Base-by-base conservation (phyloP, 257 asterid species). In the Jacaranda mimosifolia region DNA sequence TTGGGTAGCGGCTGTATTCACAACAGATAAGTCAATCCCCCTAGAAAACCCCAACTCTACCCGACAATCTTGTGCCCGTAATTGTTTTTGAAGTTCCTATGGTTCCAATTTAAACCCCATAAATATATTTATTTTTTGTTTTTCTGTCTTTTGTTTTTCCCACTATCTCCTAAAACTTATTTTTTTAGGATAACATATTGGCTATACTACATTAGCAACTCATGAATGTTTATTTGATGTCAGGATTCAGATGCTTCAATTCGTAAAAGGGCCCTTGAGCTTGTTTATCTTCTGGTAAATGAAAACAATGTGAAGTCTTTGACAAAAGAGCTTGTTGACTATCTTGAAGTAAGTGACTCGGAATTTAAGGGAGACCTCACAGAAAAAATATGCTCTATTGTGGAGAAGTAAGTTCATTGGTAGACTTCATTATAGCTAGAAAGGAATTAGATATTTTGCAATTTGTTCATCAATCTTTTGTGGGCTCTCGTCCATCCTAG, bases 191-290 rank as follows among this genome's bases (percentile, higher is more conserved):
- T 57, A 53, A 58, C 21, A 58, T 68, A 48, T 63, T 64, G 42
- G 51, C 49, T 36, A 11, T 59, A 64, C 76, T 39, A 66, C 51
- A 48, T 18, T 70, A 57, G 79, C 71, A 51, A 82, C 71, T 79
- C 69, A 64, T 80, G 77, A 59, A 63, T 80, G 64, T 79, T 74
- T 79, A 32, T 80, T 68, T 60, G 77, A 76, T 78, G 80, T 76
- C 94, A 94, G 98, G 98, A 92, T 88, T 76, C 97, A 78, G 98
- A 94, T 86, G 97, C 97, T 82, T 94, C 98, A 45, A 94, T 94
- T 77, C 97, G 97, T 78, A 92, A 94, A 86, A 89, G 97, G 81
- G 98, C 98, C 67, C 91, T 94, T 71, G 98, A 94, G 81, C 98
- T 94, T 80, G 89, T 94, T 42, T 94, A 90, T 86, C 94, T 92